Evolutionary conservation across 164 flowering plant species (phyloP), one percentile per base, ranked within the genome.

Genomic region (Piper betle): DNA sequence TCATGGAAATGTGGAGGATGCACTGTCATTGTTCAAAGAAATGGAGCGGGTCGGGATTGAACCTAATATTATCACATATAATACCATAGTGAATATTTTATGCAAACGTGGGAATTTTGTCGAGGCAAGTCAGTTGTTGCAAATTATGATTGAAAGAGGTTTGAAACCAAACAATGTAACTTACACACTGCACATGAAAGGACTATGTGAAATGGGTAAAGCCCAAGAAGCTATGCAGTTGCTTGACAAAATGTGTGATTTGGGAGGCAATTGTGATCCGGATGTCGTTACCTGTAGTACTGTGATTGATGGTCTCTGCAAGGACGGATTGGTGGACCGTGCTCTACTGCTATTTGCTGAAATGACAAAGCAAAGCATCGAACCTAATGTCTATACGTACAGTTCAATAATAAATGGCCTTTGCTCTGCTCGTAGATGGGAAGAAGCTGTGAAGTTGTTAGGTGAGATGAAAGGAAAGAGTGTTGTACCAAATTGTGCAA

Each of bases 21-120:
- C 58, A 9, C 4, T 25, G 38, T 6, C 4, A 13, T 25, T 56
- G 33, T 56, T 56, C 2, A 43, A n/a, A 6, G 52, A 60, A 60
- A 60, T 18, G 62, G 5, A n/a, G 15, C 33, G 52, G 3, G 1
- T 6, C 8, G 57, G 43, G 39, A 39, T 62, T 43, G 13, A 40
- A 1, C 57, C 64, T 5, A 12, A 61, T 37, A 18, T 62, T 6
- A 25, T 43, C 19, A 60, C 53, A 4, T 60, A 39, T 39, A 60
- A 1, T 25, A 43, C 20, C 16, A 0, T 60, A 19, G 33, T 89
- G 17, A 80, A 82, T 79, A 96, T 93, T 17, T 83, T 79, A 64
- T 92, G 98, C 61, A 84, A 69, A 60, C 84, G 71, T 37, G 96
- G 93, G 48, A 74, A 92, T 68, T 60, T 85, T 58, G 87, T 85